Evolutionary conservation across 257 asterid species (phyloP), one percentile per base, ranked within the genome.

Genomic region (Solanum lignicaule): DNA sequence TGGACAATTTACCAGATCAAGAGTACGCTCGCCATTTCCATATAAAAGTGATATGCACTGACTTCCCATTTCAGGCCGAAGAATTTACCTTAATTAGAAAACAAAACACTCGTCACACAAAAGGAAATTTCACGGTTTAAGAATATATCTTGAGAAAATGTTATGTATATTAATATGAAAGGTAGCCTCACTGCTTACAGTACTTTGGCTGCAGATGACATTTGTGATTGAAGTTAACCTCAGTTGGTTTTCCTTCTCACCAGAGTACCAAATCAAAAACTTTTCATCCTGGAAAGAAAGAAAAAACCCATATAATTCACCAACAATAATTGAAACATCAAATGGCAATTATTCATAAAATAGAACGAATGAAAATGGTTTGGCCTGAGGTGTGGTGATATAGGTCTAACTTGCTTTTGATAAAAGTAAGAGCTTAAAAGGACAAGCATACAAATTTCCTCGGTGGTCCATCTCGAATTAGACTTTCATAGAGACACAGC

Each of bases 241-340:
- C 86, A 91, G 39, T 65, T 83, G 93, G 85, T 89, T 90, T 91
- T 92, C 94, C 91, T 90, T 90, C 91, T 90, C 90, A 86, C 92
- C 93, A 68, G 93, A 87, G 72, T 88, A 91, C 93, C 94, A 91
- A 87, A 90, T 86, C 89, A 92, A 88, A 60, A 83, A 90, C 87
- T 90, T 89, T 85, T 91, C 93, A 86, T 92, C 93, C 94, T 92
- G 92, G 83, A 91, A 90, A 18, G 46, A 75, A 87, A 25, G 16
- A 41, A 35, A 86, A 79, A 29, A 29, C 4, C 20, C 68, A 5
- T 52, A 48, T 46, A 46, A 25, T 82, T 82, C 43, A 48, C 85
- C 41, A 16, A 82, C 69, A 29, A 12, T 18, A 82, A 82, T 31
- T 81, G 85, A 82, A 31, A 48, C 86, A 46, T 82, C 29, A 82